These are phyloP conservation scores for Pichia sp. DNA, from an alignment of 1,139 yeast species.

Conservation along the genomic window DNA sequence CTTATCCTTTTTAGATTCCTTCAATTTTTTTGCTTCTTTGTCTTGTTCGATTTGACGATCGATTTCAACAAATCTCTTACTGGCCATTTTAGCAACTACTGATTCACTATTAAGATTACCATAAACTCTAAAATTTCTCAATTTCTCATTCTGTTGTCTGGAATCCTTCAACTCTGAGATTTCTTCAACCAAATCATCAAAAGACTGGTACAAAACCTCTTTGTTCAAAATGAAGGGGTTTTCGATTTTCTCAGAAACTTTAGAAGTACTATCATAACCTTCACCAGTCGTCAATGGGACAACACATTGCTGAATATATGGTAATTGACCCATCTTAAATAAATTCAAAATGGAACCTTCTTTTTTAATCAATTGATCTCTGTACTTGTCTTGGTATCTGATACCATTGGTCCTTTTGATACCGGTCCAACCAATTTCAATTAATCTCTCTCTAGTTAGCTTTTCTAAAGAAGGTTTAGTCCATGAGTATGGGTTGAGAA, in stretches of 20 bases:
- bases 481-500: constrained; percentile 63
- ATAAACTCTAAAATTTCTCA: too few relatives aligned
- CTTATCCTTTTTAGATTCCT: too few relatives aligned
- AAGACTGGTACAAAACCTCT: too few relatives aligned
- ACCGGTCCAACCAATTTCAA: constrained; percentile 87
- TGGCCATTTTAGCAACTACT: constrained; percentile 33
- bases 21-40: not conserved
- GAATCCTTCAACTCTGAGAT: too few relatives aligned
- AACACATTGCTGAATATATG: constrained; percentile 47
- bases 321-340: constrained; percentile 63
- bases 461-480: constrained; percentile 20
- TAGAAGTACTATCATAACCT: constrained; percentile 40
- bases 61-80: constrained; percentile 31
- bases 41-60: constrained; percentile 14
- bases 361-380: constrained; percentile 54
- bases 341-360: constrained; percentile 79
- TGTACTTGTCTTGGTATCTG: constrained; percentile 65
- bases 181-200: too few relatives aligned
- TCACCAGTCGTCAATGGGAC: constrained; percentile 62
- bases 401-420: constrained; percentile 63
- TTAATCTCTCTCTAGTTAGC: constrained; percentile 42
- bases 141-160: too few relatives aligned
- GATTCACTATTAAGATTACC: constrained; percentile 8
- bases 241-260: too few relatives aligned
- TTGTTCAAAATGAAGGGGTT: too few relatives aligned